Percentiles rank a stretch among this genome's conserved stretches.
phyloP scores from a whole-genome alignment of 768 basidiomycete genomes.

The Pleurotus eryngii region DNA sequence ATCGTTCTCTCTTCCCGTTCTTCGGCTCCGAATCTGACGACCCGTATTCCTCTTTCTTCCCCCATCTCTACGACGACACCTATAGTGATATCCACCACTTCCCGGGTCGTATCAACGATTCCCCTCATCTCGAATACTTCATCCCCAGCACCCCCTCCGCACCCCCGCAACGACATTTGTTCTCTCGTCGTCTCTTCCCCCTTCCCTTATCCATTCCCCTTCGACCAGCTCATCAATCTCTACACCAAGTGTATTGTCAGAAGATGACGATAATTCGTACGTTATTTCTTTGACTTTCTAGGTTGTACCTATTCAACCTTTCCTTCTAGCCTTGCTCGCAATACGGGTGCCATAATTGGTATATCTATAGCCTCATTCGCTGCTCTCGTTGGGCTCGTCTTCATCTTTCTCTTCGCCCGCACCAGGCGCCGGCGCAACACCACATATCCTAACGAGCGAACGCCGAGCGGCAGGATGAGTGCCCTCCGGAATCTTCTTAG shows the following conservation, averaged over 20 bases:
- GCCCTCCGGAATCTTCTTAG: not conserved
- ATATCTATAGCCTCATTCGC: not conserved
- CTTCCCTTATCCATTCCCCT: not conserved
- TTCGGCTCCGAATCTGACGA: not conserved
- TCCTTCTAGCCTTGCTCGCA: not conserved
- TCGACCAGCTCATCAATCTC: not conserved
- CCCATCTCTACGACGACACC: too few species aligned
- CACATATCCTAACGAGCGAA: not conserved
- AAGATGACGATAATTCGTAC: not conserved
- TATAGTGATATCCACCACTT: not conserved
- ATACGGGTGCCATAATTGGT: slow-evolving; percentile 3
- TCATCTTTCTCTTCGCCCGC: not conserved
- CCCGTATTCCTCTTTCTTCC: not conserved
- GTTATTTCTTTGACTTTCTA: not conserved
- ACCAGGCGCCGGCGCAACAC: not conserved
- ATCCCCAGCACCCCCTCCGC: not conserved
- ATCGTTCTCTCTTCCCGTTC: not conserved
- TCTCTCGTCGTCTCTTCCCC: not conserved
- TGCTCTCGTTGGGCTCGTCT: not conserved
- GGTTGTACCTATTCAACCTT: not conserved
- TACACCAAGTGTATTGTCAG: slow-evolving; percentile 1
- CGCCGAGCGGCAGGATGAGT: not conserved
- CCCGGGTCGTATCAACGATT: not conserved
- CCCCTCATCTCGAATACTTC: not conserved
- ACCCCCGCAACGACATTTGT: not conserved